phyloP scores from a whole-genome alignment of 2,329 filamentous ascomycete genomes.

The Aspergillus sp. region DNA sequence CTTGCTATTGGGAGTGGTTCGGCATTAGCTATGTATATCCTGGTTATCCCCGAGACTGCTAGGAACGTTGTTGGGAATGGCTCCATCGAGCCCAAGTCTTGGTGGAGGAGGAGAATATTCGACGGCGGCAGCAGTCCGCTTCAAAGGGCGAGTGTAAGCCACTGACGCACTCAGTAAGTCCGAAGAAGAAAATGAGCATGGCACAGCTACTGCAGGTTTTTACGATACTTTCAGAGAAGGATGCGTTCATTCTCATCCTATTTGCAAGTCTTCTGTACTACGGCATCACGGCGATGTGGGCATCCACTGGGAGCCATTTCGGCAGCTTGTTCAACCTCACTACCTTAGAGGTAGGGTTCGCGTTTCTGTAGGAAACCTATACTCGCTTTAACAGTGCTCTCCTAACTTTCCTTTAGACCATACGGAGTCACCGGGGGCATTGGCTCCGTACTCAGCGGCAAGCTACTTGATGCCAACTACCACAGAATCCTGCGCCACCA shows the following conservation, averaged over 20 bases:
- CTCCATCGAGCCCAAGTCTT: constrained; percentile 25
- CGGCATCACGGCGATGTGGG: constrained; percentile 41
- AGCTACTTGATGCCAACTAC: constrained; percentile 25
- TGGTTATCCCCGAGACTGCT: constrained; percentile 53
- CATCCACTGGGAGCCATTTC: constrained; percentile 40
- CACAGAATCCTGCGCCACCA: constrained; percentile 15
- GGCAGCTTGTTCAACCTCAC: constrained; percentile 35
- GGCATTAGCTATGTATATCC: constrained; percentile 54
- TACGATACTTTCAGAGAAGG: constrained; percentile 40
- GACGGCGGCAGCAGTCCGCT: constrained; percentile 22
- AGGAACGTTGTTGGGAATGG: constrained; percentile 26
- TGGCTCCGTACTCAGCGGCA: constrained; percentile 22
- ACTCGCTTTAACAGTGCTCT: rapidly evolving
- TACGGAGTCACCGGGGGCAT: constrained; percentile 20
- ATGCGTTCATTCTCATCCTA: constrained; percentile 35
- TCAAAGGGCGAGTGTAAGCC: not conserved
- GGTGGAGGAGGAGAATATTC: constrained; percentile 34
- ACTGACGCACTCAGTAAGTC: not conserved
- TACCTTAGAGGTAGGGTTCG: constrained; percentile 24
- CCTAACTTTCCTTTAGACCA: constrained; percentile 6
- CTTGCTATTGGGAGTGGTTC: constrained; percentile 52
- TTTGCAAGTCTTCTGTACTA: constrained; percentile 34
- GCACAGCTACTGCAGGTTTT: constrained; percentile 32
- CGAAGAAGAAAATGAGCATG: not conserved
- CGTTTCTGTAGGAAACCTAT: constrained; percentile 20